A percentile compares a stretch with the other conserved stretches of the same genome.
Evolutionary conservation across 495 filamentous ascomycete genomes (phyloP).

Genomic region (Pyronema domesticum): DNA sequence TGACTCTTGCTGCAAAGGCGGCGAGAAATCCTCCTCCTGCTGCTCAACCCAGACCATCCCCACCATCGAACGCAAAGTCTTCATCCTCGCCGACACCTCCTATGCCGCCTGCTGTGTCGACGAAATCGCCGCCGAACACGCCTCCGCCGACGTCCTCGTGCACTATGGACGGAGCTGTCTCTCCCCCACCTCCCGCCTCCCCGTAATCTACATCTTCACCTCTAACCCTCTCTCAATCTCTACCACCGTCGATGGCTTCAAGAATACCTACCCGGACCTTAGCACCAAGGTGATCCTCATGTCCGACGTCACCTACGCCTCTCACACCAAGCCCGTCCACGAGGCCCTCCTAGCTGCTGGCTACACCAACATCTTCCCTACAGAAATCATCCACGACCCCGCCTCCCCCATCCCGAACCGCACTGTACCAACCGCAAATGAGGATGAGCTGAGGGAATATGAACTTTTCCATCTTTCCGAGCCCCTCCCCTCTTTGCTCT

Average conservation of each 20-base stretch:
- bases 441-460: constrained; percentile 36
- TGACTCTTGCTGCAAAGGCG: too few relatives aligned
- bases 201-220: constrained; percentile 88
- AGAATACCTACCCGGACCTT: constrained; percentile 44
- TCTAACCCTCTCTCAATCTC: constrained; percentile 42
- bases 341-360: constrained; percentile 37
- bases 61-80: constrained; percentile 35
- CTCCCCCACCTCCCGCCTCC: constrained; percentile 71
- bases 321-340: constrained; percentile 43
- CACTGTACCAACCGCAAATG: constrained; percentile 12
- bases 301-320: constrained; percentile 73
- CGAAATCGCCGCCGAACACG: constrained; percentile 90
- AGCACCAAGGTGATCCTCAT: constrained; percentile 55
- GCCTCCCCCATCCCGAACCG: constrained; percentile 76
- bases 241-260: constrained; percentile 43
- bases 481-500: constrained; percentile 28
- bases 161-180: constrained; percentile 90
- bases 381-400: constrained; percentile 59
- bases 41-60: constrained; percentile 7
- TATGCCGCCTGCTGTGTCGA: constrained; percentile 96
- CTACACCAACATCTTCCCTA: constrained; percentile 51
- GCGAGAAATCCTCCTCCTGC: constrained; percentile 7
- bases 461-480: constrained; percentile 77
- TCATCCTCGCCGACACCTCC: constrained; percentile 86
- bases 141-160: constrained; percentile 74